Evolutionary conservation across 2,329 filamentous ascomycete genomes (phyloP).

Genomic region (Colletotrichum trifolii): DNA sequence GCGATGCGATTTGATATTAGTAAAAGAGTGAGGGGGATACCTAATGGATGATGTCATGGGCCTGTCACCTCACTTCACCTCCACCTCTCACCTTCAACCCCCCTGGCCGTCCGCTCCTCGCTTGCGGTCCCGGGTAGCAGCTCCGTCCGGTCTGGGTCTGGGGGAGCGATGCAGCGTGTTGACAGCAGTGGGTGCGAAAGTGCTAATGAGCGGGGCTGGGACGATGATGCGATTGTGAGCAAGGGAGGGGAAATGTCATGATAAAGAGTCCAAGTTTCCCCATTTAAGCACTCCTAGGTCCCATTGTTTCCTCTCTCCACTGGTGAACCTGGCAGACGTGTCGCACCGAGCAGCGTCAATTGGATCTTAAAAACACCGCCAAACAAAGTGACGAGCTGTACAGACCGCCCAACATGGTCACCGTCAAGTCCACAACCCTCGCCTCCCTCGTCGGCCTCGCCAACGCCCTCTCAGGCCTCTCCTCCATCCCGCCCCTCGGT

Average conservation of each 20-base stretch:
- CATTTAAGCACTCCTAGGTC: background rate
- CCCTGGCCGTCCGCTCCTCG: no score
- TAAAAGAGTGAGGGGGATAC: slow-evolving; percentile 21
- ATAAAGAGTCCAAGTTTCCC: background rate
- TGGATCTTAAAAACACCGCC: background rate
- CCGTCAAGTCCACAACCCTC: slow-evolving; percentile 1
- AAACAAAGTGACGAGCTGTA: background rate
- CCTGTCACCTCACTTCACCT: background rate
- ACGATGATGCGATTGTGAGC: slow-evolving; percentile 24
- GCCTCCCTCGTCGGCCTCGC: slow-evolving; percentile 17
- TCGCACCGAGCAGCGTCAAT: background rate
- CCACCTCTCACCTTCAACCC: no score
- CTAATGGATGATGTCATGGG: slow-evolving; percentile 31
- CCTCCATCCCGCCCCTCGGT: slow-evolving; percentile 21
- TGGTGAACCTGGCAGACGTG: no score
- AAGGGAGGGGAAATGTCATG: background rate
- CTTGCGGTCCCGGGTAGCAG: no score
- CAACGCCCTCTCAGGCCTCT: slow-evolving; percentile 19
- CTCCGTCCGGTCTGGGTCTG: no score
- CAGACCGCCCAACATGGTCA: slow-evolving; percentile 9
- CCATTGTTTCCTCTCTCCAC: background rate
- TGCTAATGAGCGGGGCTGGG: slow-evolving; percentile 2
- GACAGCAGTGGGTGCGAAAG: no score
- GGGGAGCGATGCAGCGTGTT: no score
- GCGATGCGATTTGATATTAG: no score